Base-by-base conservation (phyloP, 768 basidiomycete genomes). In the Neoboletus magnificus region DNA sequence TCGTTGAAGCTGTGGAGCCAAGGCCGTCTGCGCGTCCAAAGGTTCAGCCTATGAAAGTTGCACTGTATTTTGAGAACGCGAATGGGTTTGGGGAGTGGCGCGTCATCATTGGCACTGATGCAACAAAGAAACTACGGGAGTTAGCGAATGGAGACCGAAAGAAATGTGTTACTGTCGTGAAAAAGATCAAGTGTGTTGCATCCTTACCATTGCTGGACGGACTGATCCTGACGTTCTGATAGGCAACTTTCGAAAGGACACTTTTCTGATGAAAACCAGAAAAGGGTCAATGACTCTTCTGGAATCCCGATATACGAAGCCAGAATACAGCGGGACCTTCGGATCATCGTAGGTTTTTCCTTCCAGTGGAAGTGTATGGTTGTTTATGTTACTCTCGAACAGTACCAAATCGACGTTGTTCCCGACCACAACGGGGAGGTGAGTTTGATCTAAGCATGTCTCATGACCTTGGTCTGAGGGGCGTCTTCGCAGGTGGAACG, bases 241-340 rank as follows among this genome's bases (percentile, higher is more conserved):
- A 89, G 87, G 63, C 83, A 89, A 56, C 75, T 90, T 12, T 89
- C 87, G 0, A 77, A 79, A 4, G 87, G 87, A 0, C 79, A 83
- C 53, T 88, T 89, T 61, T 87, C 87, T 1, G 74, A 76, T 12
- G 82, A 85, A 54, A 89, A 88, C 57, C 84, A 88, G 59, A 85
- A 86, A 66, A 70, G 78, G 8, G 70, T 88, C 13, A 82, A 74
- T 22, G 77, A 77, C 0, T 48, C 73, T 13, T 66, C 68, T 15
- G 78, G 78, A 1, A 67, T 88, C 3, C 84, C 86, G 0, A 77
- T 89, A 11, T 88, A 77, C 50, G 85, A 87, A 63, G 87, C 87
- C 0, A 87, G 86, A 65, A 82, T 87, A 77, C 80, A 79, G 11
- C 61, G 73, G 0, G 81, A 84, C 57, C 64, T 76, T 23, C 71